phyloP scores from a whole-genome alignment of 805 yeast species.

The Kuraishia ogatae region DNA sequence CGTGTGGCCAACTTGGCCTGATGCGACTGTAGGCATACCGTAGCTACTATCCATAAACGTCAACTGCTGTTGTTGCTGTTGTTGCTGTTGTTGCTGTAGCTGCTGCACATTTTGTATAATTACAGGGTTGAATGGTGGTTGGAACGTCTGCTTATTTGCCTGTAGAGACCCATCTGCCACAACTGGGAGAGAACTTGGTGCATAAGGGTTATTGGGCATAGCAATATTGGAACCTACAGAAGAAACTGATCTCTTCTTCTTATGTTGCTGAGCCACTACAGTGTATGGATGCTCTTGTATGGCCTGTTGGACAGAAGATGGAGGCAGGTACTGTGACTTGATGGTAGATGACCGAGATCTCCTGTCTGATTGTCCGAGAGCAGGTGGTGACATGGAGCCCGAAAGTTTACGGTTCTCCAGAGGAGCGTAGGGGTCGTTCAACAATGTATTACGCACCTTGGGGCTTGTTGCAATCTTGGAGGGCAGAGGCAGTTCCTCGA shows the following conservation, averaged over 20 bases:
- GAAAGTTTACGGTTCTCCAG: neutral
- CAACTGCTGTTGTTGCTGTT: neutral
- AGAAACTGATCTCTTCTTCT: neutral
- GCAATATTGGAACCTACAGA: neutral
- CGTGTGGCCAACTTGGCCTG: neutral
- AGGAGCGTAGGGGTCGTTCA: neutral
- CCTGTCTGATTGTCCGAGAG: neutral
- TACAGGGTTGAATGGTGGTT: neutral
- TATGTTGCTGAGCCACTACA: neutral
- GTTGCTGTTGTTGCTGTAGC: too few relatives aligned
- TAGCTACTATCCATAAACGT: neutral
- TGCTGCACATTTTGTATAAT: neutral
- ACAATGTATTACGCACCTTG: neutral
- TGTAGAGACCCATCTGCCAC: neutral
- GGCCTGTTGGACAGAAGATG: neutral
- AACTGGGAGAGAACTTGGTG: neutral
- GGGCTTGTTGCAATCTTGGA: neutral
- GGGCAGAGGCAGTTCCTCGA: neutral
- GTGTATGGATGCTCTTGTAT: neutral
- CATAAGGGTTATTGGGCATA: neutral
- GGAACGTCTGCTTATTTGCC: neutral
- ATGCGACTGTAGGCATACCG: neutral
- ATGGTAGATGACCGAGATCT: neutral
- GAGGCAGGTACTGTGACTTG: neutral
- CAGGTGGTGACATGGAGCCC: neutral